Base-by-base conservation (phyloP, 257 asterid genomes). In the Verbascum thapsus region DNA sequence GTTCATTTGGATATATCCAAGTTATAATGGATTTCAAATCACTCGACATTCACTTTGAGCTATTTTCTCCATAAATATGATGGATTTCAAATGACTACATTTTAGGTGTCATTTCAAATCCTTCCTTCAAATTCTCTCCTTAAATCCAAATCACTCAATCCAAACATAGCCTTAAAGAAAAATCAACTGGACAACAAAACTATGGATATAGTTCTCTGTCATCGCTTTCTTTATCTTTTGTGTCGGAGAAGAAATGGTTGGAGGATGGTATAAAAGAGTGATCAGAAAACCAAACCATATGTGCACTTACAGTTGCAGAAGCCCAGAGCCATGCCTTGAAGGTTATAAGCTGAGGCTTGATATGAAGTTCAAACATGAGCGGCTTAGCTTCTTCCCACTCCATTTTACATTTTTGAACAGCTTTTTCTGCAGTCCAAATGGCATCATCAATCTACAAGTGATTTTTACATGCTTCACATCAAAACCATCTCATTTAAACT, bases 271-370 rank as follows among this genome's bases (percentile, higher is more conserved):
- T n/a, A 9, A 34, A 7, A 53, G 23, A 58, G 16, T 2, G 32
- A 32, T 43, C 35, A 6, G 11, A 48, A n/a, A 53, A 53, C 8
- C 38, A 61, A 60, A 49, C 26, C 16, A 58, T 13, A 38, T 35
- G 61, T 19, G 47, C 34, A 69, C 94, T 83, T 80, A 87, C 95
- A 51, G 97, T 87, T 68, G 91, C 87, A 74, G 85, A 78, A 72
- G 89, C 94, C 99, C 99, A 92, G 8, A 89, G 82, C 99, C 97
- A 89, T 1, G 97, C 97, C 66, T 71, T 79, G 61, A 72, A 76
- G 56, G 83, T 72, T 66, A 63, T 42, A 18, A 89, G 67, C 60
- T 67, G 83, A 65, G 85, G 86, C 80, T 75, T 92, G 74, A 92
- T 72, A 67, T 71, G 72, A 37, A 92, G 83, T 45, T 82, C 87